These are phyloP conservation scores for Myxozyma geophila DNA, from an alignment of 805 yeast species.

Conservation along the genomic window DNA sequence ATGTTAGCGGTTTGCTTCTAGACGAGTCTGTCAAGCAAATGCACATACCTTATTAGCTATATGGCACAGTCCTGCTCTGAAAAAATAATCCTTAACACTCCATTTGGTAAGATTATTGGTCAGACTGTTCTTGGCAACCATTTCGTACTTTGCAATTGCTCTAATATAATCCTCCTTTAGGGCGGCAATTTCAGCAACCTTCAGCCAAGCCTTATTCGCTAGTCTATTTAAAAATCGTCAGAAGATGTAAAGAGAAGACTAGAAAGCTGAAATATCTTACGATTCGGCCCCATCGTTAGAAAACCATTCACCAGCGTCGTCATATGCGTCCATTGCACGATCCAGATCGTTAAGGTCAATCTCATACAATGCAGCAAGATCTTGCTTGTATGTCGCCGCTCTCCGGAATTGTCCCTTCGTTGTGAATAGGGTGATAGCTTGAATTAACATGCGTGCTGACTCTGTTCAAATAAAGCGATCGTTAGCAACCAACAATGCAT, in stretches of 20 bases:
- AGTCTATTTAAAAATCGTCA: constrained; percentile 42
- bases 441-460: constrained; percentile 75
- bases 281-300: constrained; percentile 92
- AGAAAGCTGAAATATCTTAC: constrained; percentile 28
- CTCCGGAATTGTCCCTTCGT: constrained; percentile 92
- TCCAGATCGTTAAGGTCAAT: constrained; percentile 66
- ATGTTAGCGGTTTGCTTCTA: background rate
- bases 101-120: constrained; percentile 80
- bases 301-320: constrained; percentile 96
- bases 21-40: too few relatives aligned
- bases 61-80: constrained; percentile 80
- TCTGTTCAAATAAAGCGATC: constrained; percentile 44
- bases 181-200: constrained; percentile 88
- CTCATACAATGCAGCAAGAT: constrained; percentile 86
- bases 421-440: constrained; percentile 83
- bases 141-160: constrained; percentile 78
- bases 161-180: constrained; percentile 70
- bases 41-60: constrained; percentile 63
- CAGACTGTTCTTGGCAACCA: constrained; percentile 73
- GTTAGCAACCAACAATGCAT: background rate
- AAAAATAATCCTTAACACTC: constrained; percentile 90
- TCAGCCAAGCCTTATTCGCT: constrained; percentile 83
- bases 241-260: background rate
- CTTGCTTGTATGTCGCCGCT: constrained; percentile 92
- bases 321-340: constrained; percentile 77